A percentile compares a stretch with the other conserved stretches of the same genome.
phyloP scores from a whole-genome alignment of 2,329 filamentous ascomycete species.

The Trichoderma cornu-damae region DNA sequence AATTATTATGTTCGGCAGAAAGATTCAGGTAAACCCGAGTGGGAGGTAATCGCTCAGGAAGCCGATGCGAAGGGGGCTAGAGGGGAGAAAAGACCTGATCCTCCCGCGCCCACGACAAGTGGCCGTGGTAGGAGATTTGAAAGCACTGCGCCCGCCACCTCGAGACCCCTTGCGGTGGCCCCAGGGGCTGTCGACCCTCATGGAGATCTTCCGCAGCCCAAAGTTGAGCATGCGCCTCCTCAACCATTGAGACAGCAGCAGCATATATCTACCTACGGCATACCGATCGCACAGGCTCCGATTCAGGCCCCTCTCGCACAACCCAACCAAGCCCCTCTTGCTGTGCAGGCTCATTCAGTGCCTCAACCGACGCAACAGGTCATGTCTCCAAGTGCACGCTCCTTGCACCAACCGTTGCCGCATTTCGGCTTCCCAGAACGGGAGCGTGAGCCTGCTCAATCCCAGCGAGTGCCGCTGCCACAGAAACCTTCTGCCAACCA shows the following conservation, averaged over 20 bases:
- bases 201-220: constrained; percentile 42
- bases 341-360: constrained; percentile 34
- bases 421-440: constrained; percentile 44
- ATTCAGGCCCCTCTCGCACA: constrained; percentile 30
- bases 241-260: constrained; percentile 36
- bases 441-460: constrained; percentile 33
- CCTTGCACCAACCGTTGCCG: constrained; percentile 40
- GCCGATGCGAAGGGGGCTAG: constrained; percentile 52
- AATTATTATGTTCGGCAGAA: constrained; percentile 63
- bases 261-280: constrained; percentile 40
- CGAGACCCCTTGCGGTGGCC: constrained; percentile 45
- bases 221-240: constrained; percentile 38
- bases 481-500: constrained; percentile 35
- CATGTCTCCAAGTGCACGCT: constrained; percentile 44
- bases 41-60: constrained; percentile 55
- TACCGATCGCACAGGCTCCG: constrained; percentile 44
- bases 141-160: constrained; percentile 32
- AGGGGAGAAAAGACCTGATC: constrained; percentile 56
- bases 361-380: constrained; percentile 38
- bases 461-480: constrained; percentile 37
- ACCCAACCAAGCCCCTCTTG: constrained; percentile 26
- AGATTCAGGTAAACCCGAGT: constrained; percentile 54
- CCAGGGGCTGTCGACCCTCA: constrained; percentile 38
- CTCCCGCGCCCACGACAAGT: constrained; percentile 51
- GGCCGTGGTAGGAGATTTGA: constrained; percentile 49